phyloP scores from a whole-genome alignment of 2,329 filamentous ascomycete species.

The Cladosporium velox region DNA sequence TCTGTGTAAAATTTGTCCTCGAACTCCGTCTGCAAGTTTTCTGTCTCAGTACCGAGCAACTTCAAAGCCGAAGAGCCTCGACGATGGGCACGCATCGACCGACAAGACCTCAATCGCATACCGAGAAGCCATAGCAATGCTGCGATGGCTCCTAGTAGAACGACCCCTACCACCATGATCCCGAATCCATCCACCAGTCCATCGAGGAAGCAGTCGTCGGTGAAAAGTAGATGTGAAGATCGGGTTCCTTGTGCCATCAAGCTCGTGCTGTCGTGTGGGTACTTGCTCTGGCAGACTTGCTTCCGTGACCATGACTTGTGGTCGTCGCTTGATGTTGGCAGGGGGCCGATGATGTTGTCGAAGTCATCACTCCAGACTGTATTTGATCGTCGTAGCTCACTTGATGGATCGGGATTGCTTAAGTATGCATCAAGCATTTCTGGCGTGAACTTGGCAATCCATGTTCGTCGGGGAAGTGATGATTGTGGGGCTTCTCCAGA shows the following conservation, averaged over 20 bases:
- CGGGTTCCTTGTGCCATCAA: neutral
- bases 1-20: neutral
- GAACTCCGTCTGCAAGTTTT: neutral
- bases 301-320: neutral
- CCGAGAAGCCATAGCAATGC: neutral
- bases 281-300: neutral
- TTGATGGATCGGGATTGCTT: neutral
- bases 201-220: constrained; percentile 7
- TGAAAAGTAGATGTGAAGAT: neutral
- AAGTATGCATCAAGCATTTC: constrained; percentile 9
- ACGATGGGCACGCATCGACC: neutral
- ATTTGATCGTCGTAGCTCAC: neutral
- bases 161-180: neutral
- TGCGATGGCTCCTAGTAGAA: neutral
- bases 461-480: constrained; percentile 3
- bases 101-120: neutral
- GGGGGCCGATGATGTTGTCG: constrained; percentile 6
- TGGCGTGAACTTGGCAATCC: constrained; percentile 10
- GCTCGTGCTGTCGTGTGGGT: neutral
- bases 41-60: neutral
- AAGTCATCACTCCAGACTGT: constrained; percentile 17
- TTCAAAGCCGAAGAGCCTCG: neutral
- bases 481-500: neutral
- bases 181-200: constrained; percentile 7
- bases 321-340: neutral